Percentiles rank a stretch among this genome's conserved stretches.
phyloP scores from a whole-genome alignment of 768 basidiomycete genomes.

The Holtermannia corniformis region DNA sequence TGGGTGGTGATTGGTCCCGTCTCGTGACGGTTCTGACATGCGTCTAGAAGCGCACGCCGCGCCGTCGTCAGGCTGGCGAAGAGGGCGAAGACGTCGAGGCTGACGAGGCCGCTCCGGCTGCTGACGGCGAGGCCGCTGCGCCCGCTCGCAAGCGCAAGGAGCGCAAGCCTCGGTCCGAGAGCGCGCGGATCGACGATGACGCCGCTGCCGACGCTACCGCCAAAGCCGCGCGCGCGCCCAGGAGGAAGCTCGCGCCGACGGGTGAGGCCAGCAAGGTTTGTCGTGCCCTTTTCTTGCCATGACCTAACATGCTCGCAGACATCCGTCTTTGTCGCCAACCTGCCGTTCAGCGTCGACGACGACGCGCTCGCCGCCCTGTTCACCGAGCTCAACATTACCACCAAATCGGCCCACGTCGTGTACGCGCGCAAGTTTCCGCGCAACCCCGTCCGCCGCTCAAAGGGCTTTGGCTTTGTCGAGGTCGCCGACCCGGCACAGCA shows the following conservation, averaged over 20 bases:
- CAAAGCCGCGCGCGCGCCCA: constrained; percentile 10
- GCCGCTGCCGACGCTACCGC: not conserved
- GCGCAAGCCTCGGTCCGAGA: constrained; percentile 13
- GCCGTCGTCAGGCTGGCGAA: constrained; percentile 35
- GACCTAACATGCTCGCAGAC: constrained; percentile 15
- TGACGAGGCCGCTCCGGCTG: constrained; percentile 11
- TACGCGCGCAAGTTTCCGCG: constrained; percentile 53
- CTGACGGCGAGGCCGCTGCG: constrained; percentile 7
- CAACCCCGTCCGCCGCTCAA: constrained; percentile 76
- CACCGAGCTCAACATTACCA: constrained; percentile 71
- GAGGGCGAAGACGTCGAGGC: constrained; percentile 28
- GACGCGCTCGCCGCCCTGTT: constrained; percentile 69
- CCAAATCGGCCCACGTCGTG: constrained; percentile 81
- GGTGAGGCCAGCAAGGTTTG: constrained; percentile 35
- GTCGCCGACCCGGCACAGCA: constrained; percentile 83
- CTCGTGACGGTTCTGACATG: not conserved
- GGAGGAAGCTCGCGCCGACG: constrained; percentile 19
- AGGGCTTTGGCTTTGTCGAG: constrained; percentile 97
- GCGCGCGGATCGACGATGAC: constrained; percentile 33
- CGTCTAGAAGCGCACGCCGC: constrained; percentile 8
- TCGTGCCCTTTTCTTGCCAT: not conserved
- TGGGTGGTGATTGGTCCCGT: constrained; percentile 3
- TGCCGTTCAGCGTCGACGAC: constrained; percentile 88
- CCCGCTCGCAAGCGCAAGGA: constrained; percentile 19
- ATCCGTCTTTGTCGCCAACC: constrained; percentile 91